Conservation (phyloP, 2,329 filamentous ascomycete genomes). For the Aspergillus texensis region DNA sequence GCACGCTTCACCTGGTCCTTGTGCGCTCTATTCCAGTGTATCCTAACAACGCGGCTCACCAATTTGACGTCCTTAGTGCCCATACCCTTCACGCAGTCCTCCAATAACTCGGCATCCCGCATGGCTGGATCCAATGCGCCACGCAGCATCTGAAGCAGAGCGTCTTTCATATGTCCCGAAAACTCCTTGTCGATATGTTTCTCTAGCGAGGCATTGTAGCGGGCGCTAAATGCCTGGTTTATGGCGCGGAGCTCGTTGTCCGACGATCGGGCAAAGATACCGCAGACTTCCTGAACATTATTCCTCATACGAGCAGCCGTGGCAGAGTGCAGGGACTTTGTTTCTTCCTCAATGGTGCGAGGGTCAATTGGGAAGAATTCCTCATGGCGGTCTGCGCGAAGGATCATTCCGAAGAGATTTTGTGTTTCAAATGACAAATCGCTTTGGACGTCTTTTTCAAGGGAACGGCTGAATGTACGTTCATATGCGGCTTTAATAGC, state of each 20-base stretch:
- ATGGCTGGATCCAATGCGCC: constrained; percentile 78
- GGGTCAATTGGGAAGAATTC: constrained; percentile 75
- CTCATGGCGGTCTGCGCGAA: constrained; percentile 73
- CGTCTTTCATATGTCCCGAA: constrained; percentile 88
- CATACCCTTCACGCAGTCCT: constrained; percentile 81
- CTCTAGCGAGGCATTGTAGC: constrained; percentile 71
- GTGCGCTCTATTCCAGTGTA: constrained; percentile 79
- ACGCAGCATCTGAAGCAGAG: constrained; percentile 76
- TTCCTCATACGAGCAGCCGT: constrained; percentile 67
- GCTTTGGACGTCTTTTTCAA: constrained; percentile 72
- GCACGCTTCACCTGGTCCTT: constrained; percentile 77
- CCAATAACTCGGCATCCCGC: constrained; percentile 80
- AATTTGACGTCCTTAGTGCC: constrained; percentile 86
- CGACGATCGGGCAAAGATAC: constrained; percentile 73
- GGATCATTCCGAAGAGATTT: constrained; percentile 79
- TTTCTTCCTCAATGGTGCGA: constrained; percentile 73
- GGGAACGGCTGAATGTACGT: constrained; percentile 63
- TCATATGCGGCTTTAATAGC: constrained; percentile 83
- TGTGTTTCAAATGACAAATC: constrained; percentile 88
- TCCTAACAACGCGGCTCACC: constrained; percentile 73
- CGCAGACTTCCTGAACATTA: constrained; percentile 62
- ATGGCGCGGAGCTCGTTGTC: constrained; percentile 86
- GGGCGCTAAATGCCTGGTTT: constrained; percentile 70
- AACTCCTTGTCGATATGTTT: constrained; percentile 80
- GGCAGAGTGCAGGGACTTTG: constrained; percentile 74